These are phyloP conservation scores for Fraxinus platypoda DNA, from an alignment of 305 asterid genomes.

Conservation along the genomic window DNA sequence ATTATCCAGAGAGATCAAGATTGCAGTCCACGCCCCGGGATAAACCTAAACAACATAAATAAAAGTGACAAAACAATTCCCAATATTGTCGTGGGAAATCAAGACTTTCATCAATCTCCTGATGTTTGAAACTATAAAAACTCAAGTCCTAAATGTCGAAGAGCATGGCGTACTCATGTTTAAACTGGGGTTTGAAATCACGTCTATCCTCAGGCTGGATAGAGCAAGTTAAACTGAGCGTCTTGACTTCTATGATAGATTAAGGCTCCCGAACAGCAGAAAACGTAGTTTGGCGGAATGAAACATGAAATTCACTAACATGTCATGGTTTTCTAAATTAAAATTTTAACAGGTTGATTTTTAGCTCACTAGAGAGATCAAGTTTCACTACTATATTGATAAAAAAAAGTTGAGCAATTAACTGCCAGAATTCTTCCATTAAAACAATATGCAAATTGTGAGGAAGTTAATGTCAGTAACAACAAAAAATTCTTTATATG, in stretches of 20 bases:
- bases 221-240: background rate
- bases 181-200: background rate
- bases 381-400: background rate
- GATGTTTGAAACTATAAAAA: background rate
- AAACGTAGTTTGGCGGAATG: background rate
- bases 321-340: background rate
- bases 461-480: background rate
- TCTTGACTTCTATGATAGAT: background rate
- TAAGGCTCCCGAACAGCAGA: background rate
- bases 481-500: background rate
- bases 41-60: constrained; percentile 52
- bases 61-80: background rate
- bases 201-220: background rate
- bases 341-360: background rate
- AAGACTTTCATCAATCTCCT: background rate
- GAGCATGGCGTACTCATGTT: background rate
- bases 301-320: background rate
- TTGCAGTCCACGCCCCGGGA: constrained; percentile 96
- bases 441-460: background rate
- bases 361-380: background rate
- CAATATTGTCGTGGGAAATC: background rate
- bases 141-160: background rate
- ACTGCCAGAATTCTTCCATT: background rate
- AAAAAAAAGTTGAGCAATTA: background rate
- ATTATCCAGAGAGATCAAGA: constrained; percentile 78